These are phyloP conservation scores for Pythium brassicae DNA, from an alignment of 352 stramenopile genomes.

Conservation along the genomic window DNA sequence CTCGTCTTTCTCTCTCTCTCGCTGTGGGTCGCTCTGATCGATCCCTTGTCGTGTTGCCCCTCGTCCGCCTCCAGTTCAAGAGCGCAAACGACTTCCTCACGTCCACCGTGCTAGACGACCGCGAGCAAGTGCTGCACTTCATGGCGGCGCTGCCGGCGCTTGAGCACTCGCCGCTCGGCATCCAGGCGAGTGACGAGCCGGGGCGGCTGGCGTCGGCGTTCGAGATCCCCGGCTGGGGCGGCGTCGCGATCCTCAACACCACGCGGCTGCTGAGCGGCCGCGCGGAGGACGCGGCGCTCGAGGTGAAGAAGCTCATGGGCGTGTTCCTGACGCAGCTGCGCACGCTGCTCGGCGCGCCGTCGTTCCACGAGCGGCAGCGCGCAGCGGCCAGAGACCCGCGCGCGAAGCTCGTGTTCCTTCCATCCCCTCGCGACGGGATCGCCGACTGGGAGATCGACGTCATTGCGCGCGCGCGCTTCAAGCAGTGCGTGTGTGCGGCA, in stretches of 20 bases:
- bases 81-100: conserved; percentile 71
- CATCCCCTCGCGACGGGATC: conserved; percentile 45
- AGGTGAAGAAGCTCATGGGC: conserved; percentile 61
- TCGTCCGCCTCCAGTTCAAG: conserved; percentile 48
- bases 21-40: no score
- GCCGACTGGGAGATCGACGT: conserved; percentile 74
- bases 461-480: conserved; percentile 39
- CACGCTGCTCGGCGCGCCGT: conserved; percentile 50
- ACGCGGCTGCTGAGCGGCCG: conserved; percentile 5
- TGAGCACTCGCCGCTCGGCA: conserved; percentile 49
- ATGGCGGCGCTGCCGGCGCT: conserved; percentile 58
- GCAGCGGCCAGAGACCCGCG: conserved; percentile 12
- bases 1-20: no score
- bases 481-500: conserved; percentile 20
- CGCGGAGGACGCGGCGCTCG: conserved; percentile 2
- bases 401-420: conserved; percentile 33
- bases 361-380: conserved; percentile 38
- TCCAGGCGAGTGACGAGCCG: conserved; percentile 20
- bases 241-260: conserved; percentile 55
- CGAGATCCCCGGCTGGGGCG: conserved; percentile 64
- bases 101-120: conserved; percentile 56
- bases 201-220: conserved; percentile 43
- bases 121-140: conserved; percentile 76
- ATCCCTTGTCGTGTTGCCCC: no score
- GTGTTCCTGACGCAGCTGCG: conserved; percentile 64